Evolutionary conservation across 805 yeast species (phyloP).

Genomic region (Pichia kluyveri): DNA sequence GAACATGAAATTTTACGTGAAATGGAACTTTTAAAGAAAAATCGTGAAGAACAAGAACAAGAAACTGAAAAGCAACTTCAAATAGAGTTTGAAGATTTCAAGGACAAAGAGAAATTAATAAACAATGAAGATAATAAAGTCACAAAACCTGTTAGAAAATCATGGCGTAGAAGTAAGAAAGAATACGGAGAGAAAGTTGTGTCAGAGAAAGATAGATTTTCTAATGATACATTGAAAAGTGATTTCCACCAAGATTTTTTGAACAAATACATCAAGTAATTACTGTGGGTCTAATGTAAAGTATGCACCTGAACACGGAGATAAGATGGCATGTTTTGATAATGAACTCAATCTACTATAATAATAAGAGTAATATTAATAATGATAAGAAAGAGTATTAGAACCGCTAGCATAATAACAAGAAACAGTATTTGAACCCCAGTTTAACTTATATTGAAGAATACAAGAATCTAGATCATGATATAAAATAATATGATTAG

Average conservation of each 20-base stretch:
- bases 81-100: too few relatives aligned
- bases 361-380: too few relatives aligned
- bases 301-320: too few relatives aligned
- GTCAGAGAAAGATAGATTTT: conserved; percentile 13
- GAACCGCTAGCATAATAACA: too few relatives aligned
- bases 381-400: too few relatives aligned
- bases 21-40: conserved; percentile 30
- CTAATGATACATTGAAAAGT: conserved; percentile 28
- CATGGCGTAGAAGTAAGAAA: conserved; percentile 11
- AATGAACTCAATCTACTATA: too few relatives aligned
- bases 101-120: neutral
- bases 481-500: too few relatives aligned
- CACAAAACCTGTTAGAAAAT: neutral
- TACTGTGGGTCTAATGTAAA: too few relatives aligned
- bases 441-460: too few relatives aligned
- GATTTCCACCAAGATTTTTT: conserved; percentile 34
- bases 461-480: too few relatives aligned
- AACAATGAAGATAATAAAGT: neutral
- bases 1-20: conserved; percentile 42
- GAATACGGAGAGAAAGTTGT: neutral
- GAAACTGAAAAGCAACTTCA: conserved; percentile 9
- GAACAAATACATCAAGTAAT: conserved; percentile 28
- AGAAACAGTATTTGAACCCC: too few relatives aligned
- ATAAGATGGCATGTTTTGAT: too few relatives aligned
- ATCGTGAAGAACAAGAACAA: conserved; percentile 22